Evolutionary conservation across 805 yeast species (phyloP).

Genomic region (Starmerella potacharoeniae): DNA sequence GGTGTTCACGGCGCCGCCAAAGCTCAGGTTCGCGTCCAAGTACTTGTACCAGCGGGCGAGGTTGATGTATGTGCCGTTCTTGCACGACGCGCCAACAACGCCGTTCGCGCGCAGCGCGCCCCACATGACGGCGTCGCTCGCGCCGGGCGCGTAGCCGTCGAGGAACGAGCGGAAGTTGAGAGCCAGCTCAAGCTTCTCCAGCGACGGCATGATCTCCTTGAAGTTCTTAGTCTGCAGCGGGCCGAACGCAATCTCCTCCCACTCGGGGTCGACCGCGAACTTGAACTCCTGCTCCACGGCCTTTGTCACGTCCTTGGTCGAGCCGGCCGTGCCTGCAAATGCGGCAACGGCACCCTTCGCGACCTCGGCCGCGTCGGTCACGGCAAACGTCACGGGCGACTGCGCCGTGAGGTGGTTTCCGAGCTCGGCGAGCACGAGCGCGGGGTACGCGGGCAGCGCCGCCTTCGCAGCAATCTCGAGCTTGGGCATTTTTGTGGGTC

Average conservation of each 20-base stretch:
- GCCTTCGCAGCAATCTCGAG: conserved; percentile 77
- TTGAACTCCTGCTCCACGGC: conserved; percentile 31
- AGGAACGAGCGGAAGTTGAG: conserved; percentile 76
- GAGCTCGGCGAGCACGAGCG: conserved; percentile 65
- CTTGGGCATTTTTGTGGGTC: conserved; percentile 1
- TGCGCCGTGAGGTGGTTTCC: conserved; percentile 40
- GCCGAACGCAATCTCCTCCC: conserved; percentile 53
- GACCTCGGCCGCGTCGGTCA: conserved; percentile 61
- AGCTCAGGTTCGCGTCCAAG: conserved; percentile 49
- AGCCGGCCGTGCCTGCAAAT: conserved; percentile 33
- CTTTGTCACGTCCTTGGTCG: conserved; percentile 34
- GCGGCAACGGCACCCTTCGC: conserved; percentile 32
- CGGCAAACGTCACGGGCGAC: conserved; percentile 45
- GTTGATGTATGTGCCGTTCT: conserved; percentile 72
- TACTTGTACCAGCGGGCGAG: conserved; percentile 87
- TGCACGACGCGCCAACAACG: conserved; percentile 80
- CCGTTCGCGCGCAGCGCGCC: conserved; percentile 90
- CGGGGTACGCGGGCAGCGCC: conserved; percentile 66
- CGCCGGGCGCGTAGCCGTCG: conserved; percentile 51
- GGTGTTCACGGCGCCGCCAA: conserved; percentile 58
- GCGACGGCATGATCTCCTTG: conserved; percentile 64
- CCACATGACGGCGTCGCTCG: conserved; percentile 85
- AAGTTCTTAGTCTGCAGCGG: conserved; percentile 74
- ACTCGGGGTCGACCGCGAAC: conserved; percentile 37
- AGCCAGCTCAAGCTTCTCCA: conserved; percentile 72